These are phyloP conservation scores for Penicillium subrubescens DNA, from an alignment of 495 filamentous ascomycete genomes.

Conservation along the genomic window DNA sequence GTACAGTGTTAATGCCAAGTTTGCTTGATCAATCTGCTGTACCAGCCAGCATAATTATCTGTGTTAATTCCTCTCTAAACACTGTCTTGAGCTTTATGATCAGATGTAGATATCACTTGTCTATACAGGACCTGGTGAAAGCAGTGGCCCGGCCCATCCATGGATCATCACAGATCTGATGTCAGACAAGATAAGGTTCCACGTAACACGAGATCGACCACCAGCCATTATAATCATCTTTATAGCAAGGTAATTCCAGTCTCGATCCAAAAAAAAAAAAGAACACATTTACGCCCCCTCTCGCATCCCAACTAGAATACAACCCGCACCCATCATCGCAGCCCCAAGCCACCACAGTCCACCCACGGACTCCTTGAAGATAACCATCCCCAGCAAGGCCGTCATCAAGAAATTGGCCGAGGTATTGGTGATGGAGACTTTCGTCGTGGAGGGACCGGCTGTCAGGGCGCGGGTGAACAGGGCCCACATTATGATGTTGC, in stretches of 20 bases:
- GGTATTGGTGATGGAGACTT: constrained; percentile 92
- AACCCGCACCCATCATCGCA: constrained; percentile 79
- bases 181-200: neutral
- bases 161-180: neutral
- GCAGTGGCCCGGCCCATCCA: neutral
- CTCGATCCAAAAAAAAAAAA: neutral
- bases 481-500: constrained; percentile 95
- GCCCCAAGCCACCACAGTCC: constrained; percentile 91
- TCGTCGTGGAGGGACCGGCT: constrained; percentile 78
- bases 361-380: constrained; percentile 72
- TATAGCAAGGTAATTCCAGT: neutral
- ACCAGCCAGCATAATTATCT: neutral
- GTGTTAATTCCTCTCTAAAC: neutral
- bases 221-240: neutral
- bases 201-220: neutral
- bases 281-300: constrained; percentile 51
- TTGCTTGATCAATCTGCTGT: neutral
- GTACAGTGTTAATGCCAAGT: neutral
- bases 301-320: constrained; percentile 84
- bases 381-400: constrained; percentile 74
- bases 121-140: neutral
- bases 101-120: neutral
- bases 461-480: constrained; percentile 82
- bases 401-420: constrained; percentile 90
- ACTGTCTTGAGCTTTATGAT: neutral